These are phyloP conservation scores for Glebionis coronaria DNA, from an alignment of 129 eudicot genomes.

Conservation along the genomic window DNA sequence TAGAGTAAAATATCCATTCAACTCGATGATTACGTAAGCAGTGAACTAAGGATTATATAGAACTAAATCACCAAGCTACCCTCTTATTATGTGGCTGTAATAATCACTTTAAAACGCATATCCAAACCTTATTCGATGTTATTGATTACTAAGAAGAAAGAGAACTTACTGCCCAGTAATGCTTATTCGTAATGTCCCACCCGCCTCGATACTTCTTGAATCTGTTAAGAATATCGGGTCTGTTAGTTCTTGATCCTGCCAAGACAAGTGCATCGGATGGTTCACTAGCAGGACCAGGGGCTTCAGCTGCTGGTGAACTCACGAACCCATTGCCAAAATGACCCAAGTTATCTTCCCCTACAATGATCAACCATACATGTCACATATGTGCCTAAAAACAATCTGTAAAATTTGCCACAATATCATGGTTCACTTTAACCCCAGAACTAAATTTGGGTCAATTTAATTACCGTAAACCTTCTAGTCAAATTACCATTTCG, in stretches of 20 bases:
- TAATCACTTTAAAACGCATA: neutral
- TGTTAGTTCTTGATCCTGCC: slow-evolving; percentile 65
- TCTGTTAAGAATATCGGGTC: slow-evolving; percentile 69
- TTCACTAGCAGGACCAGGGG: slow-evolving; percentile 50
- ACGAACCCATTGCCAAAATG: slow-evolving; percentile 51
- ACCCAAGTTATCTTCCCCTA: slow-evolving; percentile 61
- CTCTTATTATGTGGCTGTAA: no score
- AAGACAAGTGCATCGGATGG: slow-evolving; percentile 54
- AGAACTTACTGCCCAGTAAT: slow-evolving; percentile 89
- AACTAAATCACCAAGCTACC: neutral
- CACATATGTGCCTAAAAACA: neutral
- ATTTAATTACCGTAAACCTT: no score
- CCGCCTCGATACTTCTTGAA: slow-evolving; percentile 75
- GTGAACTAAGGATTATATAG: neutral
- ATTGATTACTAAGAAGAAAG: neutral
- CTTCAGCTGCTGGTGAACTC: slow-evolving; percentile 41
- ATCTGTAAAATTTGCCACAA: no score
- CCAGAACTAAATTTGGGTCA: no score
- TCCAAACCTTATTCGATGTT: neutral
- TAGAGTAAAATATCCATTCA: no score
- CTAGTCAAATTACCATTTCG: no score
- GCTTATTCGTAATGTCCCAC: slow-evolving; percentile 81
- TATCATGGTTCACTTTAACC: no score
- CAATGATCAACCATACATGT: slow-evolving; percentile 21
- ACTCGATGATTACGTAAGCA: no score